Conservation (phyloP, 2,329 filamentous ascomycete species). For the Ilyonectria sp. region DNA sequence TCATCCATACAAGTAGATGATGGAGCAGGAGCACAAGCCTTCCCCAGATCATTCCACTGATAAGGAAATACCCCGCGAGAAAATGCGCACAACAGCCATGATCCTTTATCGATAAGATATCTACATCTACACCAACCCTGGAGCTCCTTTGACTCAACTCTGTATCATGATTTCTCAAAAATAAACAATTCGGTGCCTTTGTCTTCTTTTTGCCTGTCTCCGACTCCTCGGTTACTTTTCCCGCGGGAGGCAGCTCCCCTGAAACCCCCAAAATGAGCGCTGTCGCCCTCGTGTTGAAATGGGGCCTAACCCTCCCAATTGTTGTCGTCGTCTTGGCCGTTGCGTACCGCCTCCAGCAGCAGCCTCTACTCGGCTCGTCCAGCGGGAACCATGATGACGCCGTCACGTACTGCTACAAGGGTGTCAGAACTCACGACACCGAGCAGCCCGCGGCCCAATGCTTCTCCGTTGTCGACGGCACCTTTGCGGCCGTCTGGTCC, state of each 20-base stretch:
- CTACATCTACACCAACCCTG: not conserved
- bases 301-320: constrained; percentile 51
- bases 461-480: constrained; percentile 68
- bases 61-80: constrained; percentile 5
- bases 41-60: not conserved
- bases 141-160: not conserved
- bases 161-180: not conserved
- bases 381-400: constrained; percentile 15
- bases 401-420: constrained; percentile 58
- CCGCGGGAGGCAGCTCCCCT: not conserved
- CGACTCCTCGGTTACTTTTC: not conserved
- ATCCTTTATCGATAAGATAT: not conserved
- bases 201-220: not conserved
- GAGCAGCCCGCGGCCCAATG: constrained; percentile 62
- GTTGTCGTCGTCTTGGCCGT: constrained; percentile 53
- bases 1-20: not conserved
- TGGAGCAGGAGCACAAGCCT: not conserved
- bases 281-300: constrained; percentile 40
- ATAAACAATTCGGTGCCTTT: not conserved
- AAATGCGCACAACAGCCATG: not conserved
- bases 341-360: constrained; percentile 48
- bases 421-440: constrained; percentile 56
- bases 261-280: constrained; percentile 27
- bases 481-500: constrained; percentile 65
- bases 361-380: constrained; percentile 37